phyloP scores from a whole-genome alignment of 2,329 filamentous ascomycete species.

The Microcera coccophila region DNA sequence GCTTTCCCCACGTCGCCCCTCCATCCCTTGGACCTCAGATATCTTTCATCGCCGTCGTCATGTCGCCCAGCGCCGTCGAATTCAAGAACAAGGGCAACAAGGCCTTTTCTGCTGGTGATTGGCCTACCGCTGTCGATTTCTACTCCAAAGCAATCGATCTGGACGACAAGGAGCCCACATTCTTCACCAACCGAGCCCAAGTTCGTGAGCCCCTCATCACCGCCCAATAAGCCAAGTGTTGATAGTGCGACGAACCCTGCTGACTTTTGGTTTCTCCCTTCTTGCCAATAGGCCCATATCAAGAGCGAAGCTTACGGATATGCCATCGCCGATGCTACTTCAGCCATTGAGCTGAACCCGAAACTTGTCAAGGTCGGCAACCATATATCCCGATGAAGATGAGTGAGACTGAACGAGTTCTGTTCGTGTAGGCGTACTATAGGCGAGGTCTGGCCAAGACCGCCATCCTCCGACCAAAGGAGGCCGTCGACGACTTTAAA shows the following conservation, averaged over 20 bases:
- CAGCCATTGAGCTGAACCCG: constrained; percentile 84
- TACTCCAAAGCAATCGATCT: constrained; percentile 86
- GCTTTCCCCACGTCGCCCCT: neutral
- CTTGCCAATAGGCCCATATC: constrained; percentile 69
- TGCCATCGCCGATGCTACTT: constrained; percentile 84
- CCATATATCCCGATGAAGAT: constrained; percentile 4
- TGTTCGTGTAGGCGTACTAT: constrained; percentile 72
- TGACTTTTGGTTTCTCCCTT: constrained; percentile 31
- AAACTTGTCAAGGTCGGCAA: constrained; percentile 75
- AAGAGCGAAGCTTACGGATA: constrained; percentile 95
- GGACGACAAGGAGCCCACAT: constrained; percentile 79
- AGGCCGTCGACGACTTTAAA: constrained; percentile 89
- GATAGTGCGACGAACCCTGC: constrained; percentile 20
- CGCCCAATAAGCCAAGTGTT: too few relatives aligned
- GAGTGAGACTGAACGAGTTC: constrained; percentile 6
- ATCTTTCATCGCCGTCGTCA: constrained; percentile 23
- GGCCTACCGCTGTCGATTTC: constrained; percentile 72
- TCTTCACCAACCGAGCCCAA: constrained; percentile 92
- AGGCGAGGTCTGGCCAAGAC: constrained; percentile 87
- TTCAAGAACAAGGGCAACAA: constrained; percentile 94
- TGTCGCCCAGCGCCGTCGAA: constrained; percentile 66
- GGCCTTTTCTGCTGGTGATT: constrained; percentile 85
- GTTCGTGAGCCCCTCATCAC: constrained; percentile 46
- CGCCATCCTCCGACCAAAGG: constrained; percentile 82
- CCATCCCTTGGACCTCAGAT: constrained; percentile 2